These are phyloP conservation scores for Coleophoma cylindrospora DNA, from an alignment of 2,329 filamentous ascomycete species.

Conservation along the genomic window DNA sequence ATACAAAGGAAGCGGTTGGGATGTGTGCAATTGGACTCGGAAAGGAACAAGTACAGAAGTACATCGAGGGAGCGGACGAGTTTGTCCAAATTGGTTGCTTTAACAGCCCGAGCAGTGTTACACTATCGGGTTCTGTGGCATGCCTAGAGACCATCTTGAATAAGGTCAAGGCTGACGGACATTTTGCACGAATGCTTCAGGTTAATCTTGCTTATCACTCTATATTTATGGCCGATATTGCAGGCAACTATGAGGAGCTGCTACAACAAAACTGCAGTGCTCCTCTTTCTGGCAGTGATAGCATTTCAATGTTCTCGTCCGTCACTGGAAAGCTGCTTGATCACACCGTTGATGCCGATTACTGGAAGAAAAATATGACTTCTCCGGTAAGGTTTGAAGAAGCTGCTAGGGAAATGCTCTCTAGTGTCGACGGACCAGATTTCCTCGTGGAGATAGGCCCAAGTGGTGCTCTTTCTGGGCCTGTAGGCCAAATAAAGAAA, in stretches of 20 bases:
- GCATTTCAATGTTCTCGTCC: not conserved
- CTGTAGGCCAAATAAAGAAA: constrained; percentile 18
- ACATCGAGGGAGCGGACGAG: constrained; percentile 8
- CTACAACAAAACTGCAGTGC: not conserved
- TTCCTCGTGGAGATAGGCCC: constrained; percentile 26
- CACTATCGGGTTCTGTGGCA: constrained; percentile 26
- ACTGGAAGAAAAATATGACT: constrained; percentile 1
- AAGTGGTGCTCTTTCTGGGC: constrained; percentile 25
- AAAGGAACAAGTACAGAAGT: constrained; percentile 15
- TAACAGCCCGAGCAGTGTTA: constrained; percentile 32
- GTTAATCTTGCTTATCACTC: constrained; percentile 36
- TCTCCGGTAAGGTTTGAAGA: constrained; percentile 2
- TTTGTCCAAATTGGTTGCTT: constrained; percentile 23
- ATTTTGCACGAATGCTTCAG: constrained; percentile 27
- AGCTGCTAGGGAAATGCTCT: not conserved
- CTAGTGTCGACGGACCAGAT: not conserved
- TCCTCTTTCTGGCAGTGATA: not conserved
- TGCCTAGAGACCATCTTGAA: constrained; percentile 7
- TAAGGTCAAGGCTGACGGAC: constrained; percentile 20
- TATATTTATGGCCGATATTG: constrained; percentile 28
- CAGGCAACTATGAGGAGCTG: constrained; percentile 2
- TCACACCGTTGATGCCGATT: not conserved
- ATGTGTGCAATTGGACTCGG: constrained; percentile 42
- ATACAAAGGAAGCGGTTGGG: constrained; percentile 23
- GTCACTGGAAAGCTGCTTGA: not conserved